Evolutionary conservation across 306 rosid species (phyloP).

Genomic region (Quercus bicolor): DNA sequence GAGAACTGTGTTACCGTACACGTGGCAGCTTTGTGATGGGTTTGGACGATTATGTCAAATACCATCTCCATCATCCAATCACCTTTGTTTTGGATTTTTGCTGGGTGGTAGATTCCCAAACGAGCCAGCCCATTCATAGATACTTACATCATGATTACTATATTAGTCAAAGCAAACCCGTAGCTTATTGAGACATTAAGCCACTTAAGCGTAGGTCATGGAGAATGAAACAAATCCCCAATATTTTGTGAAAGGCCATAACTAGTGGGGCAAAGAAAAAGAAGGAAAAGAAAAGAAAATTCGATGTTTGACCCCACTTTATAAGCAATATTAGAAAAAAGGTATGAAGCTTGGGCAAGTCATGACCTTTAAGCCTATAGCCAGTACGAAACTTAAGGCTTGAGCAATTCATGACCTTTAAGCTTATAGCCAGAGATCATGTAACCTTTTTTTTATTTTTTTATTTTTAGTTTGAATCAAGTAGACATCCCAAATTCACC

Average conservation of each 20-base stretch:
- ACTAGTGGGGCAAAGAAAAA: background rate
- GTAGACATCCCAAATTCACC: no score
- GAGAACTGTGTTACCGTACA: background rate
- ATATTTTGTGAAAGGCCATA: background rate
- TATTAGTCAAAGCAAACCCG: background rate
- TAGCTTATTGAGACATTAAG: no score
- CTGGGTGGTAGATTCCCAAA: background rate
- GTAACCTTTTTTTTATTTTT: no score
- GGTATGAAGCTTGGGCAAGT: no score
- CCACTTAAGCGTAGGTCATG: no score
- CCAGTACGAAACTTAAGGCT: background rate
- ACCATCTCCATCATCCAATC: background rate
- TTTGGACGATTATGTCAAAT: conserved; percentile 6
- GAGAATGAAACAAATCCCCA: background rate
- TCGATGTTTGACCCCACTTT: background rate
- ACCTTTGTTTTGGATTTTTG: background rate
- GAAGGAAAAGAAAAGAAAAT: background rate
- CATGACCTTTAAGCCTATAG: no score
- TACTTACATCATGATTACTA: background rate
- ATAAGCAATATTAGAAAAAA: no score
- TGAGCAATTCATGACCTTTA: background rate
- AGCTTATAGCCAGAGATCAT: background rate
- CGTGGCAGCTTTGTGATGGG: conserved; percentile 8
- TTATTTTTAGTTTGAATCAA: no score
- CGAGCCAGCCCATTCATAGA: background rate